Evolutionary conservation across 2,329 filamentous ascomycete species (phyloP), one percentile per base, ranked within the genome.

Genomic region (Diaporthe citriasiana): DNA sequence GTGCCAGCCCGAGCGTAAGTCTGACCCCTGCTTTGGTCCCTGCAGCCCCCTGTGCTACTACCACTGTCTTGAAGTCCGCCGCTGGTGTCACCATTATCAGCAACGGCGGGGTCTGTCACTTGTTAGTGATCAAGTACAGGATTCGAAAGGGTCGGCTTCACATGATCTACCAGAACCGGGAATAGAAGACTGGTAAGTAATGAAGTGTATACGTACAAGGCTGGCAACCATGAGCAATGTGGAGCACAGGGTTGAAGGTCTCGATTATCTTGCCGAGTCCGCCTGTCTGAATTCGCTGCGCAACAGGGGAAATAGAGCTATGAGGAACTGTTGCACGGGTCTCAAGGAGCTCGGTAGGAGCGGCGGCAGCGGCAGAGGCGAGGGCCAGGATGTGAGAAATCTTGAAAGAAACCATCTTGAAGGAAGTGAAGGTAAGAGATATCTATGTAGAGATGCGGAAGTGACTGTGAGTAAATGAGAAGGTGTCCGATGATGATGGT

Each of bases 11-110:
- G 79, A 12, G 78, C 81, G 65, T 85, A 85, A 0, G 81, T 81
- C 76, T 85, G 82, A 25, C 82, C 83, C 56, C 78, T 80, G 74
- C 56, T 76, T 1, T 65, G 75, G 71, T 79, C 79, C 71, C 72
- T 77, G 78, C 81, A 84, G 56, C 77, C 78, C 33, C 80, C 79
- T 12, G 74, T 78, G 1, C 78, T 74, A n/a, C 69, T 75, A 27
- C 82, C 82, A 19, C 68, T 78, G 25, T 80, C 75, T 42, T 78
- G 73, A 25, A 85, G 76, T 42, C 84, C 83, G 40, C 81, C 82
- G 60, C 82, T 80, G 60, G 15, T 51, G 45, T 66, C 63, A 10
- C 63, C 63, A 6, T 66, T 66, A n/a, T 66, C 63, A 12, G 63
- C 63, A 22, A 66, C 63, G 45, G 30, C 63, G 2, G 63, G 45